These are phyloP conservation scores for Eucalyptus microcorys DNA, from an alignment of 345 rosid genomes.

Conservation along the genomic window DNA sequence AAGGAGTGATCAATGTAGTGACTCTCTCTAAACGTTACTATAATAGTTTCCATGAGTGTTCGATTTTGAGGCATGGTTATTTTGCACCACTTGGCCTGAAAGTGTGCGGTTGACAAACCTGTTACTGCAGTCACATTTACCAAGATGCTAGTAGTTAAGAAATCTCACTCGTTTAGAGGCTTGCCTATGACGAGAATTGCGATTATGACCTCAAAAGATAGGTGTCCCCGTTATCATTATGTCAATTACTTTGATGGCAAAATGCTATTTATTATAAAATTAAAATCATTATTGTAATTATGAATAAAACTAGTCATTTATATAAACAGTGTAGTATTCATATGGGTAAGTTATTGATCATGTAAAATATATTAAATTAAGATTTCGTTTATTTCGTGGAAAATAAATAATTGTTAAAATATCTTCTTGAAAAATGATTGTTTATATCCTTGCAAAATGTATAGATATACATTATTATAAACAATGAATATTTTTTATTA, in stretches of 20 bases:
- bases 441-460: not conserved
- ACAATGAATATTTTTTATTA: too few species aligned
- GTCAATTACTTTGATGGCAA: fast-evolving
- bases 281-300: not conserved
- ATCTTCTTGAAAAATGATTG: fast-evolving
- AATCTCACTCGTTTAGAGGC: fast-evolving
- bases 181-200: fast-evolving
- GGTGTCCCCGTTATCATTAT: fast-evolving
- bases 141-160: fast-evolving
- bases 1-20: fast-evolving
- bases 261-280: not conserved
- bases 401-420: too few species aligned
- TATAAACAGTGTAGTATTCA: too few species aligned
- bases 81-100: fast-evolving
- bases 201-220: too few species aligned
- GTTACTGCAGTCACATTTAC: fast-evolving
- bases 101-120: not conserved
- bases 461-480: not conserved
- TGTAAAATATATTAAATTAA: too few species aligned
- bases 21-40: too few species aligned
- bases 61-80: fast-evolving
- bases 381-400: fast-evolving
- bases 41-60: fast-evolving
- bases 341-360: too few species aligned
- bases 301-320: not conserved